These are phyloP conservation scores for Sclerotinia nivalis DNA, from an alignment of 2,329 filamentous ascomycete species.

Conservation along the genomic window DNA sequence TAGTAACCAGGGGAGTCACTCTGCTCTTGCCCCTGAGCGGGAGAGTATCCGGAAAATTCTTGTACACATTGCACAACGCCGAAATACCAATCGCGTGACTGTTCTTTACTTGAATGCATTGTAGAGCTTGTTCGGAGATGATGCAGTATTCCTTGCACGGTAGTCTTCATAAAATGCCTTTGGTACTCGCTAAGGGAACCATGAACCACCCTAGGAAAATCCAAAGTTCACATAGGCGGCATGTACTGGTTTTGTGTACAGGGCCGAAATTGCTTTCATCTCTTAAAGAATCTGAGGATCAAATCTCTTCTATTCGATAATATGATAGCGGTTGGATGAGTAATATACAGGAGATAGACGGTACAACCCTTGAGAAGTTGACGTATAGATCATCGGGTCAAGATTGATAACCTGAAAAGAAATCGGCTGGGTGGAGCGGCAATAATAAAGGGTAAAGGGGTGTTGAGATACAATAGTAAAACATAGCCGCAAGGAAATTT, in stretches of 20 bases:
- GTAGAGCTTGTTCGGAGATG: conserved; percentile 2
- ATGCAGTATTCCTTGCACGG: conserved; percentile 17
- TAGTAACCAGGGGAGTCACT: conserved; percentile 10
- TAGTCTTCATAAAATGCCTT: conserved; percentile 1
- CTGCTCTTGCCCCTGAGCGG: conserved; percentile 24
- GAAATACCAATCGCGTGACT: conserved; percentile 10
- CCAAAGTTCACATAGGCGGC: conserved; percentile 1
- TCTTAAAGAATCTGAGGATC: background rate
- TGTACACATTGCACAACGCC: background rate
- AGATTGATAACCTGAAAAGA: background rate
- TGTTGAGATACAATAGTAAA: background rate
- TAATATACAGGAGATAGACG: background rate
- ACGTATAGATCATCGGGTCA: background rate
- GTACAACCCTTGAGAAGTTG: background rate
- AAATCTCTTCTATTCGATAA: background rate
- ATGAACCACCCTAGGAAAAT: background rate
- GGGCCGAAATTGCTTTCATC: background rate
- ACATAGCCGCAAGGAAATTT: background rate
- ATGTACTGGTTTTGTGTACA: background rate
- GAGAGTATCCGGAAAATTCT: conserved; percentile 25
- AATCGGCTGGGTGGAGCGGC: background rate
- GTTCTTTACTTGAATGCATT: background rate
- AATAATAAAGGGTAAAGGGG: background rate
- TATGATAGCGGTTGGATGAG: background rate
- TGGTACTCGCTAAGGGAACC: background rate